phyloP scores from a whole-genome alignment of 2,329 filamentous ascomycete species.

The Pseudogymnoascus sp. region DNA sequence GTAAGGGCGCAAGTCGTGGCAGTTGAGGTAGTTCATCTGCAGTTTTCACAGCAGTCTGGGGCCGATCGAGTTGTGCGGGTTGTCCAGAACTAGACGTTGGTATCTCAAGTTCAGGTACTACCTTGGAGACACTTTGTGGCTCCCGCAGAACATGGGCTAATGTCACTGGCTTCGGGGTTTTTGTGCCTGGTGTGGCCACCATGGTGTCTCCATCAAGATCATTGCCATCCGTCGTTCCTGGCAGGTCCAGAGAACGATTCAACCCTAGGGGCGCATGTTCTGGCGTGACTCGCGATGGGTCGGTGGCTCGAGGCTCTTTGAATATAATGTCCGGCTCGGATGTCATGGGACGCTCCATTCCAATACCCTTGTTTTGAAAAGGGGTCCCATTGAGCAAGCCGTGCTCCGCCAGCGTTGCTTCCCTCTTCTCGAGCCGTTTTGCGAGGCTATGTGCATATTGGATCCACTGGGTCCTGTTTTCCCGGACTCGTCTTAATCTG shows the following conservation, averaged over 20 bases:
- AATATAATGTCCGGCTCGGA: not conserved
- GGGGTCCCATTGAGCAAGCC: not conserved
- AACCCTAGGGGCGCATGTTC: not conserved
- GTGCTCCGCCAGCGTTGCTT: not conserved
- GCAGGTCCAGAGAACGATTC: not conserved
- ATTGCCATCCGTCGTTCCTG: not conserved
- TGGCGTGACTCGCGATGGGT: not conserved
- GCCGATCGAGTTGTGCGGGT: not conserved
- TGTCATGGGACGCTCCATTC: not conserved
- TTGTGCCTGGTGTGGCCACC: not conserved
- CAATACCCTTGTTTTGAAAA: conserved; percentile 1
- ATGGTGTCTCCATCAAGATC: not conserved
- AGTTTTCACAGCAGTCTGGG: not conserved
- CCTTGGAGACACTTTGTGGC: not conserved
- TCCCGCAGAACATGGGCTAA: not conserved
- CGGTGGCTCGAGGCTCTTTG: not conserved
- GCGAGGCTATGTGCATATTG: not conserved
- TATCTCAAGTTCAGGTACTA: not conserved
- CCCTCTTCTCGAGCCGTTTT: not conserved
- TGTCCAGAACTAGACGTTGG: not conserved
- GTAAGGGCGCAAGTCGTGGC: not conserved
- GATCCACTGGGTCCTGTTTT: not conserved
- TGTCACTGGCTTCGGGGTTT: not conserved
- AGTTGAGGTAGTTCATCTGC: not conserved
- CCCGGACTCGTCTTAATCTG: not conserved